These are phyloP conservation scores for Irpex sp. DNA, from an alignment of 1,284 basidiomycete species.

Conservation along the genomic window DNA sequence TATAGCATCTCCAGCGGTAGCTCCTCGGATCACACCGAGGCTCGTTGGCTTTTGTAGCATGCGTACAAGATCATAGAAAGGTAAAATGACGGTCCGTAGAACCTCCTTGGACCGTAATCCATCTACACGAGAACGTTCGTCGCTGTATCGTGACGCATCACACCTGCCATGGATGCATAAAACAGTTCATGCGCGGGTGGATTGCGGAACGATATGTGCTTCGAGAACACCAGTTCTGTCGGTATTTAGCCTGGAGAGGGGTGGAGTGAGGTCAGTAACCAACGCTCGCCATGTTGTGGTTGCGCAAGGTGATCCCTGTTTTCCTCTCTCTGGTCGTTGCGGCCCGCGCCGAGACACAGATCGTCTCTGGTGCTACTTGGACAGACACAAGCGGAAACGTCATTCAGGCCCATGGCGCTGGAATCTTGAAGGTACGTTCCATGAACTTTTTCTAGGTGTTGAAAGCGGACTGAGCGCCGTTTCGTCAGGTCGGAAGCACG, in stretches of 20 bases:
- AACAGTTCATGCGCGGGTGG: background rate
- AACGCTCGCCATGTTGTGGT: slow-evolving; percentile 15
- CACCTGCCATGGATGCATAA: background rate
- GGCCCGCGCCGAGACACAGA: slow-evolving; percentile 31
- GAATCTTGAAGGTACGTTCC: slow-evolving; percentile 47
- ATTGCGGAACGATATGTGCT: background rate
- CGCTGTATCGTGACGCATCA: slow-evolving; percentile 4
- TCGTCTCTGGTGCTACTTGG: slow-evolving; percentile 64
- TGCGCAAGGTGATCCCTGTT: slow-evolving; percentile 9
- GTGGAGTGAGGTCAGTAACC: background rate
- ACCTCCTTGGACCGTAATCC: background rate
- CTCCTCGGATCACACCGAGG: slow-evolving; percentile 5
- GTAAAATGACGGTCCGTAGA: background rate
- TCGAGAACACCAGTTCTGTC: slow-evolving; percentile 1
- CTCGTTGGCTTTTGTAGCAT: background rate
- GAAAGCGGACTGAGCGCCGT: background rate
- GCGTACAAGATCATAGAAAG: background rate
- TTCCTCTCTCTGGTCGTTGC: slow-evolving; percentile 9
- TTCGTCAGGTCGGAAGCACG: slow-evolving; percentile 45
- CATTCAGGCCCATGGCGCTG: slow-evolving; percentile 65
- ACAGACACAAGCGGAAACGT: slow-evolving; percentile 57
- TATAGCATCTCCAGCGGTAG: background rate
- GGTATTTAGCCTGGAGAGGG: slow-evolving; percentile 1
- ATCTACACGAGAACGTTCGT: background rate
- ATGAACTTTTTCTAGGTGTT: background rate